These are phyloP conservation scores for Cystofilobasidium capitatum DNA, from an alignment of 768 basidiomycete genomes.

Conservation along the genomic window DNA sequence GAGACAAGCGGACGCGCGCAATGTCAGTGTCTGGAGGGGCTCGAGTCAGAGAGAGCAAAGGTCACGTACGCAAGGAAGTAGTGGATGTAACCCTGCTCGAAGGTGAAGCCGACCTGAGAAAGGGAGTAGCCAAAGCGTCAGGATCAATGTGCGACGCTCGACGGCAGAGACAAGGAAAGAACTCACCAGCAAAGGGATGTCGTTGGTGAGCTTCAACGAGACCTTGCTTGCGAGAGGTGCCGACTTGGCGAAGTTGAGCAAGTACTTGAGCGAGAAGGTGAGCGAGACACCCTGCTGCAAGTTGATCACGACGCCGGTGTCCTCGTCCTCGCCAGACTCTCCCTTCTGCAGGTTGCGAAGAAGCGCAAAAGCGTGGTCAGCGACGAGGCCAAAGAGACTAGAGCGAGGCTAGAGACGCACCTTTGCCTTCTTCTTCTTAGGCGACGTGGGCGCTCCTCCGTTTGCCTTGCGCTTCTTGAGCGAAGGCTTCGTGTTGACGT, in stretches of 20 bases:
- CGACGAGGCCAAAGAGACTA: neutral
- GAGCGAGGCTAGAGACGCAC: constrained; percentile 1
- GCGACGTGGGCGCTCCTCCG: neutral
- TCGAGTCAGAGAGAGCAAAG: neutral
- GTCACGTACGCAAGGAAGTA: constrained; percentile 70
- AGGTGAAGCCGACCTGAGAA: constrained; percentile 71
- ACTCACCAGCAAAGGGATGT: constrained; percentile 75
- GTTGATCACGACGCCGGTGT: constrained; percentile 61
- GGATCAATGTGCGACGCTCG: neutral
- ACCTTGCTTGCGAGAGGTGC: constrained; percentile 61
- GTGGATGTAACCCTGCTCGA: constrained; percentile 74
- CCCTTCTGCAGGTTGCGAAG: constrained; percentile 46
- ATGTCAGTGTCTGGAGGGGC: neutral
- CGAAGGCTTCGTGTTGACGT: constrained; percentile 39
- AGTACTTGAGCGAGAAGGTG: constrained; percentile 93
- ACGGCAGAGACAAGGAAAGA: neutral
- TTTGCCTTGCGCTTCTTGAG: constrained; percentile 25
- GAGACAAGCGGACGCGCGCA: neutral
- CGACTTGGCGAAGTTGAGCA: constrained; percentile 92
- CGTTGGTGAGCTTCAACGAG: constrained; percentile 79
- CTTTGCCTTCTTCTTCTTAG: constrained; percentile 27
- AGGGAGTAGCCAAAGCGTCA: constrained; percentile 14
- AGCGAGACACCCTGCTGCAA: constrained; percentile 84
- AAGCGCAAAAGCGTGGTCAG: neutral
- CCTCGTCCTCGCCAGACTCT: constrained; percentile 48